Base-by-base conservation (phyloP, 345 rosid species). In the Gossypium ekmanianum region DNA sequence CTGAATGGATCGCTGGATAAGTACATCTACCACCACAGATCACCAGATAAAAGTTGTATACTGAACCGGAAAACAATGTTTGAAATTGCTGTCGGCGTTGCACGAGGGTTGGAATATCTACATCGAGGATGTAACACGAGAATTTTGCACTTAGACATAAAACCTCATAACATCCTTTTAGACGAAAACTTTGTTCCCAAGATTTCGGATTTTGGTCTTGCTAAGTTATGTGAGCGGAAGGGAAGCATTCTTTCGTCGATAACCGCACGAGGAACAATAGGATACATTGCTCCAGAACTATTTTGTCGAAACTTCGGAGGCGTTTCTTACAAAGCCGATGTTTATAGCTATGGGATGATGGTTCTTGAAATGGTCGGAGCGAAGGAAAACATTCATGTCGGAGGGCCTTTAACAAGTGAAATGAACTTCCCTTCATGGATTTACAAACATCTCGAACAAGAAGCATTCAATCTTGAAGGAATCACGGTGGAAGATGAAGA, bases 331-430 rank as follows among this genome's bases (percentile, higher is more conserved):
- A 83, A 88, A 24, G 79, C 87, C 0, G 88, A 88, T 77, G 86
- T 88, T 4, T 88, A 84, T 1, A 88, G 91, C 58, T 84, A 84
- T 3, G 89, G 89, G 8, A 88, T 84, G 88, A 54, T 88, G 71
- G 64, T 84, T 27, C 77, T 84, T 0, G 81, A 84, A 18, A 84
- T 88, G 80, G 75, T 86, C 7, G 85, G 84, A 24, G 80, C 75
- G 20, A 80, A 80, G 67, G 78, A 48, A 22, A 76, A 80, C 9
- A 11, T 2, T 6, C 44, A 74, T 20, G 12, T 6, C 4, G n/a
- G 13, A 62, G 77, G 50, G 54, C 80, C 85, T 1, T 12, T 22
- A 12, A 17, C 52, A 1, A 86, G 83, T 27, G 77, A 84, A 47
- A 26, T 72, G 54, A 80, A 78, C 69, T 86, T 88, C 79, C 87